Evolutionary conservation across 2,329 filamentous ascomycete species (phyloP), one percentile per base, ranked within the genome.

Genomic region (Corinectria fuckeliana): DNA sequence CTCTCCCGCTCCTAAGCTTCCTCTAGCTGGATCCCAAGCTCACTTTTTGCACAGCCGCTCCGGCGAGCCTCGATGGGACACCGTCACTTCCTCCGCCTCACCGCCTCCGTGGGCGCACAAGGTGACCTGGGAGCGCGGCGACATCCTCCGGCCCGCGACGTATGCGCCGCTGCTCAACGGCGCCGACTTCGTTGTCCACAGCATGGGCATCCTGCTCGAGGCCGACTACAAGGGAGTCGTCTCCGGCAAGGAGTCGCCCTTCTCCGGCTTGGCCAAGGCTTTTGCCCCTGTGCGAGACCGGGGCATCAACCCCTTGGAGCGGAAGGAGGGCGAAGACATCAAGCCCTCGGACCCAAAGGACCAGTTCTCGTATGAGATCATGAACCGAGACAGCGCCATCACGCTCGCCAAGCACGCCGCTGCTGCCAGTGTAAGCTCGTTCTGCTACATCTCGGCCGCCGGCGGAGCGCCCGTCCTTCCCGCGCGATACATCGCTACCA

Each of bases 171-270:
- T 94, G 47, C 86, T 99, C 62, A 85, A 87, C 66, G 87, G 85
- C 56, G 91, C 93, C 61, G 87, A 92, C 74, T 93, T 88, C 56
- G 93, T 98, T 23, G 90, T 99, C 45, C 95, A 99, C 82, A 92
- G 85, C 71, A 93, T 98, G 90, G 95, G 95, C 9, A 97, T 99
- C 69, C 84, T 99, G 16, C 86, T 99, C 9, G 95, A 99, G 80
- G 93, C 93, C 49, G 95, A 99, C 81, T 99, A 99, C 86, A 99
- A 99, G 78, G 91, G 91, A 67, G 89, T 97, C 14, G 75, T 99
- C 23, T 89, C 88, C 18, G 95, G 95, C 50, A 88, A 86, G 60
- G 93, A 97, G 71, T 92, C 91, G 0, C 88, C 92, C n/a, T 77
- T 96, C 51, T 78, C 87, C 6, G 94, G 92, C 1, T 80, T 99